A percentile compares a stretch with the other conserved stretches of the same genome.
These are phyloP conservation scores for Ceratobasidium papillatum DNA, from an alignment of 1,284 basidiomycete species.

Conservation along the genomic window DNA sequence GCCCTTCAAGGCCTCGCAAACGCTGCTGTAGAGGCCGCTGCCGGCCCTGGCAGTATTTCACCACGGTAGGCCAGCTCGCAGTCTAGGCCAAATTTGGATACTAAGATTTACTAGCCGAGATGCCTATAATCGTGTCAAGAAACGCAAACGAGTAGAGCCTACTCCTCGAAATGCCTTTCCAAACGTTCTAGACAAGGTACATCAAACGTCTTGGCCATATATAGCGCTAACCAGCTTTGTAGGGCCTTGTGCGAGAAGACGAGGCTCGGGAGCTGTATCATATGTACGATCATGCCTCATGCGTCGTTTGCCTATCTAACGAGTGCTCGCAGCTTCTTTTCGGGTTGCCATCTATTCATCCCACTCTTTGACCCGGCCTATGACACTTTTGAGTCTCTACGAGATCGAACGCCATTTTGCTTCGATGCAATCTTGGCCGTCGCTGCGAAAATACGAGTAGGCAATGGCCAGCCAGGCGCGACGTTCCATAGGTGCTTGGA, in stretches of 20 bases:
- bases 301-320: conserved; percentile 46
- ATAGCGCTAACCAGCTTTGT: conserved; percentile 14
- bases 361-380: conserved; percentile 90
- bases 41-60: conserved; percentile 61
- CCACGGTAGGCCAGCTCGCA: not conserved
- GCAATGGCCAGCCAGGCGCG: conserved; percentile 76
- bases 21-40: conserved; percentile 90
- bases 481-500: conserved; percentile 92
- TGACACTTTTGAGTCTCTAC: conserved; percentile 89
- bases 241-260: conserved; percentile 79
- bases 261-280: conserved; percentile 84
- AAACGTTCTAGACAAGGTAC: conserved; percentile 81
- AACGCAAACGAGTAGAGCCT: conserved; percentile 86
- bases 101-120: conserved; percentile 16
- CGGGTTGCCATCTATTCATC: conserved; percentile 93
- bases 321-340: conserved; percentile 77
- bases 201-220: not conserved
- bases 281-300: conserved; percentile 61
- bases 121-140: conserved; percentile 63
- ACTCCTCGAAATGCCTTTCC: conserved; percentile 86
- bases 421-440: conserved; percentile 91
- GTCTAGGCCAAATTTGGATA: not conserved
- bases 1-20: conserved; percentile 92
- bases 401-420: conserved; percentile 92
- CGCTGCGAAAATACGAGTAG: conserved; percentile 88